A percentile compares a stretch with the other conserved stretches of the same genome.
Evolutionary conservation across 768 basidiomycete genomes (phyloP).

Genomic region (Pleurotus djamor): DNA sequence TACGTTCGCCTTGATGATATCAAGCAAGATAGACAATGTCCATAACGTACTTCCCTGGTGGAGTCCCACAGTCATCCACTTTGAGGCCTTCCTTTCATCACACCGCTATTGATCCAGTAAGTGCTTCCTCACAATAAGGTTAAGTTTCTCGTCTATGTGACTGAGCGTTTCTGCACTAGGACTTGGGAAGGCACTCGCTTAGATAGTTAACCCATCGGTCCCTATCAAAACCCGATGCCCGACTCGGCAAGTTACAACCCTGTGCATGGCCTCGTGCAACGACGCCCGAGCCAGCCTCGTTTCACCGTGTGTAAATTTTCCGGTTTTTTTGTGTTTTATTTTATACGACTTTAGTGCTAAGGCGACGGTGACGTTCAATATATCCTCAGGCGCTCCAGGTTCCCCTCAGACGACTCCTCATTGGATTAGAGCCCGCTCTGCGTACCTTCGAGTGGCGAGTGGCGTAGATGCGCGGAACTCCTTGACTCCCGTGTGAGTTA

Average conservation of each 20-base stretch:
- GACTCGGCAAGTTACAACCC: constrained; percentile 1
- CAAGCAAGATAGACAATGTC: not conserved
- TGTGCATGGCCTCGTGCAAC: constrained; percentile 2
- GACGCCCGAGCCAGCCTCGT: constrained; percentile 6
- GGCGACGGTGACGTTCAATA: not conserved
- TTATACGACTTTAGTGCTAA: not conserved
- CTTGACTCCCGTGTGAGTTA: not conserved
- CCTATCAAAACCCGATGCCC: constrained; percentile 7
- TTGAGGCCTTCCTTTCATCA: not conserved
- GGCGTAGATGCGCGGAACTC: not conserved
- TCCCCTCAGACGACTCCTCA: not conserved
- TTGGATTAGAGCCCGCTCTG: not conserved
- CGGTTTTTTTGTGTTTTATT: not conserved
- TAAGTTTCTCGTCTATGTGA: not conserved
- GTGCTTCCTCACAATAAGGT: not conserved
- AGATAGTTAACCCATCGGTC: constrained; percentile 6
- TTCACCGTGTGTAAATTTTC: not conserved
- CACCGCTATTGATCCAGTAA: not conserved
- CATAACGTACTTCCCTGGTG: not conserved
- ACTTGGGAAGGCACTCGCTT: not conserved
- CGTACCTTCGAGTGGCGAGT: not conserved
- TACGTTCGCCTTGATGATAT: not conserved
- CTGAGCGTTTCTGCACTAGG: not conserved
- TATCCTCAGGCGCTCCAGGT: not conserved
- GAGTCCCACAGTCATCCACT: not conserved